Percentiles rank a stretch among this genome's conserved stretches.
Conservation (phyloP, 2,329 filamentous ascomycete species). For the Aciculosporium take region DNA sequence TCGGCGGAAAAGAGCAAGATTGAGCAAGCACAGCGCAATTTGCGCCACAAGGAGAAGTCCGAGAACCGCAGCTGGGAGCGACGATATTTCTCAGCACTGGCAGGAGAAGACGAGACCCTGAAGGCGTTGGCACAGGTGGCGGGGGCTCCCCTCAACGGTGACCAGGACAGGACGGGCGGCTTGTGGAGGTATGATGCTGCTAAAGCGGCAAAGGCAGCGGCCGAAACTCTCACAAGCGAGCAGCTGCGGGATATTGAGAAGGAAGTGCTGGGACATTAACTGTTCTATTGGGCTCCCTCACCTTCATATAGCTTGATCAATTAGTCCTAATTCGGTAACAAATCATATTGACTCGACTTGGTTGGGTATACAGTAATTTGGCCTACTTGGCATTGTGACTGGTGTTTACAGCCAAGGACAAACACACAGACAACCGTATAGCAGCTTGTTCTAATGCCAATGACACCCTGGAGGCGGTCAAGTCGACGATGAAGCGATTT, state of each 20-base stretch:
- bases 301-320: not conserved
- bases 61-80: slow-evolving; percentile 68
- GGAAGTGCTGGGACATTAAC: slow-evolving; percentile 27
- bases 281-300: not conserved
- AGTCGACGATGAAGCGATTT: too few relatives aligned
- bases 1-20: slow-evolving; percentile 73
- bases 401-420: too few relatives aligned
- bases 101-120: slow-evolving; percentile 31
- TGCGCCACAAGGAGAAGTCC: slow-evolving; percentile 58
- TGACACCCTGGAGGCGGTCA: too few relatives aligned
- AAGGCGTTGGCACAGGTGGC: slow-evolving; percentile 29
- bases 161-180: slow-evolving; percentile 46
- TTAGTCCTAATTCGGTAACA: not conserved
- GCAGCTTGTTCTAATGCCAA: too few relatives aligned
- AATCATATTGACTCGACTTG: not conserved
- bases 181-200: slow-evolving; percentile 43
- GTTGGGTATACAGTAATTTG: too few relatives aligned
- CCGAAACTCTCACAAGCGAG: slow-evolving; percentile 24
- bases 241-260: slow-evolving; percentile 30
- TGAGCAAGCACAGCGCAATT: slow-evolving; percentile 70
- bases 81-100: slow-evolving; percentile 56
- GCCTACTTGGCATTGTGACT: too few relatives aligned
- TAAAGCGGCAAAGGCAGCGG: slow-evolving; percentile 25
- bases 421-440: too few relatives aligned
- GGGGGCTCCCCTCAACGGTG: slow-evolving; percentile 35